Conservation (phyloP, 306 rosid species). For the Lupinus albus region DNA sequence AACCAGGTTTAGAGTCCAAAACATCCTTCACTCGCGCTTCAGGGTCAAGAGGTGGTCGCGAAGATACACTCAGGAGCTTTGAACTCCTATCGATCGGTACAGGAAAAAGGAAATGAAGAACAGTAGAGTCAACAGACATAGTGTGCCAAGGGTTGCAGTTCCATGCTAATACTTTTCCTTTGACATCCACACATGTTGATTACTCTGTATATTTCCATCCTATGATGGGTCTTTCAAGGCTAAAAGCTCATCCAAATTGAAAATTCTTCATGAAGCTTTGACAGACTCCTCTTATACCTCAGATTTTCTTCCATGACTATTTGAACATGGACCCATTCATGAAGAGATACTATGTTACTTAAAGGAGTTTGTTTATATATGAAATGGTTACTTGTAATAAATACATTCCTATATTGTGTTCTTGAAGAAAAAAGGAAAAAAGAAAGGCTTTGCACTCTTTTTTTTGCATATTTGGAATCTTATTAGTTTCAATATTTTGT, state of each 20-base stretch:
- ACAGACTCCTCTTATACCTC: constrained; percentile 38
- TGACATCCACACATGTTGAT: constrained; percentile 41
- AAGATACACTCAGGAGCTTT: constrained; percentile 82
- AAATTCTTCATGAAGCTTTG: constrained; percentile 47
- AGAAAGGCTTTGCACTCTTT: constrained; percentile 38
- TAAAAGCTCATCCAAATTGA: constrained; percentile 53
- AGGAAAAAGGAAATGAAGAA: constrained; percentile 81
- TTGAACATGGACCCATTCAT: constrained; percentile 47
- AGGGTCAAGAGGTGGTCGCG: constrained; percentile 68
- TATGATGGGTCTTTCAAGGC: constrained; percentile 58
- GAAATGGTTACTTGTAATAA: constrained; percentile 53
- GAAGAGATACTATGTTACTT: constrained; percentile 50
- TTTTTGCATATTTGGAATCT: neutral
- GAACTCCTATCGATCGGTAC: constrained; percentile 87
- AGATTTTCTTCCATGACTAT: constrained; percentile 49
- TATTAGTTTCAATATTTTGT: constrained; percentile 5
- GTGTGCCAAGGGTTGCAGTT: constrained; percentile 37
- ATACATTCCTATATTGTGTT: constrained; percentile 35
- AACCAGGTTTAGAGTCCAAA: constrained; percentile 82
- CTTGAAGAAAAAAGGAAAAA: constrained; percentile 33
- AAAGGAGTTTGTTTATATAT: constrained; percentile 53
- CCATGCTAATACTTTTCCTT: constrained; percentile 36
- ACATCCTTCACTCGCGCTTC: constrained; percentile 64
- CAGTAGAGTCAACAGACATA: constrained; percentile 36
- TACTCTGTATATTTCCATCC: constrained; percentile 56